Evolutionary conservation across 2,329 filamentous ascomycete genomes (phyloP).

Genomic region (Colletotrichum musicola): DNA sequence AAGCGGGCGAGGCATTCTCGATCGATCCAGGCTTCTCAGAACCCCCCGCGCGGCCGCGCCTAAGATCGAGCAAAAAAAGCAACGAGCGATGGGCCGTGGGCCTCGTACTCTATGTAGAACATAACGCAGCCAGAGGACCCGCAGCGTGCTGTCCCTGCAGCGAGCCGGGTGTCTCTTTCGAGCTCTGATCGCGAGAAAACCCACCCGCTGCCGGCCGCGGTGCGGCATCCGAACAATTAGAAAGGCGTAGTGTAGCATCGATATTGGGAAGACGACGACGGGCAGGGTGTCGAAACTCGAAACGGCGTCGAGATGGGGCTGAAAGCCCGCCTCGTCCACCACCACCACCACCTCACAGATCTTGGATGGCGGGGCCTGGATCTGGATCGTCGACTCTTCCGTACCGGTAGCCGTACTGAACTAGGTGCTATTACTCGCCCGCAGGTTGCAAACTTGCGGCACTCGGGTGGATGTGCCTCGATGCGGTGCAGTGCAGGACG

Average conservation of each 20-base stretch:
- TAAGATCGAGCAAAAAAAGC: too few relatives aligned
- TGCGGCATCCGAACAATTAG: conserved; percentile 9
- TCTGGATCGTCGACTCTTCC: conserved; percentile 31
- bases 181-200: conserved; percentile 27
- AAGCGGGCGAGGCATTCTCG: background rate
- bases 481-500: conserved; percentile 3
- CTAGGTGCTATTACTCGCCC: too few relatives aligned
- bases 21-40: background rate
- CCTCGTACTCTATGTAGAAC: too few relatives aligned
- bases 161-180: conserved; percentile 8
- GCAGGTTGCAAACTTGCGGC: background rate
- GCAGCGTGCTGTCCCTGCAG: background rate
- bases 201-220: conserved; percentile 11
- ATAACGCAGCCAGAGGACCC: background rate
- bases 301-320: conserved; percentile 27
- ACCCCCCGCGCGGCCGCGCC: background rate
- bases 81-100: too few relatives aligned
- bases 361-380: conserved; percentile 36
- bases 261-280: conserved; percentile 25
- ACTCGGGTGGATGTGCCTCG: background rate
- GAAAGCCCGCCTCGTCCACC: conserved; percentile 22
- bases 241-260: conserved; percentile 15
- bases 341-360: conserved; percentile 18
- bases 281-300: conserved; percentile 36
- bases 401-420: background rate